Evolutionary conservation across 2,329 filamentous ascomycete genomes (phyloP), one percentile per base, ranked within the genome.

Genomic region (Penicillium sp.): DNA sequence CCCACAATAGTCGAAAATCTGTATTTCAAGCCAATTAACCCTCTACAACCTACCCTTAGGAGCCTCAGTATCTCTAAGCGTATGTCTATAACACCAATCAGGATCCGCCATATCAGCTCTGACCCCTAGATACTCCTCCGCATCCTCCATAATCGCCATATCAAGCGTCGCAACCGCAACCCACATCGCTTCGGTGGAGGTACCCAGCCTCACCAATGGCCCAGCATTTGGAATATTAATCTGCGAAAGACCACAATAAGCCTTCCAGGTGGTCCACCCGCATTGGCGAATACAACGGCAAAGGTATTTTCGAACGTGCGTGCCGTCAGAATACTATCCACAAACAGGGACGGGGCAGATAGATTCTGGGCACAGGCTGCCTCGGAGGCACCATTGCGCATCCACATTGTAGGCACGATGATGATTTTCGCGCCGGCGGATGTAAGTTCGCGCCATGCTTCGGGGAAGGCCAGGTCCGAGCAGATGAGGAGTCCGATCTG

Each of bases 391-490:
- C 83, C 82, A 26, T 55, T 65, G 14, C 56, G 58, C 43, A 60
- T 77, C 78, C 82, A 84, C 63, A 83, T 83, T 0, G 79, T 82
- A 0, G 82, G 82, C 7, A 83, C 76, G 57, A 84, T 81, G 57
- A 85, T 80, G 26, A 84, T 74, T 57, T 83, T 79, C 0, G 82
- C 82, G 4, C 81, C 82, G 35, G 80, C 72, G 0, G 74, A 68
- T 16, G 84, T 81, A 57, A 84, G 72, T 57, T 83, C 81, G 7
- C 82, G 69, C 61, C 82, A 84, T 0, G 82, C 82, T 67, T 84
- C 82, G 0, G 82, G 82, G 56, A 84, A 84, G 0, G 81, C 82
- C 1, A 85, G 69, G 56, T 84, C 82, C 82, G 81, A 84, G 70
- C 82, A 85, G 13, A 84, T 79, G 14, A 39, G 35, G 16, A 39